Evolutionary conservation across 2,329 filamentous ascomycete genomes (phyloP), one percentile per base, ranked within the genome.

Genomic region (Grosmannia penicillata): DNA sequence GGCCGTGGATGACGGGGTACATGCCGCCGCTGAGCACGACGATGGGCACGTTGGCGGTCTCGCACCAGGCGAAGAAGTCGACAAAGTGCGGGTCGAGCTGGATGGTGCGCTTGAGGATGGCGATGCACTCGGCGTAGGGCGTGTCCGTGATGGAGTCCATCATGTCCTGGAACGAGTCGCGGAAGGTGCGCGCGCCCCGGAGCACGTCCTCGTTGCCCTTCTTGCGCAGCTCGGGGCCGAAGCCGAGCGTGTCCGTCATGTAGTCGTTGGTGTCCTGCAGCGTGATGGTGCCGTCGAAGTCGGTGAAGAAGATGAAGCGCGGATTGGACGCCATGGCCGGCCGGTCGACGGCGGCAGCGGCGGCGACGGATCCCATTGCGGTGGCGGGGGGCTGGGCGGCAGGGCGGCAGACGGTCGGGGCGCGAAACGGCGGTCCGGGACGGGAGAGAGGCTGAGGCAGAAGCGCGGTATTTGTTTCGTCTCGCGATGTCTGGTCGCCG

Each of bases 201-300:
- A 96, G 76, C 28, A 93, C 82, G 48, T 82, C 82, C 46, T 72
- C 60, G 62, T 93, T 94, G 47, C 76, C 74, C 54, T 78, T 61
- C 40, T 70, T 70, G 46, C 91, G 84, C 48, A 75, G 72, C 45
- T 72, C 75, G 22, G 59, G 53, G 36, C 91, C 91, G 55, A 79
- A 94, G 45, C 91, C 91, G 44, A 95, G 71, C 60, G 83, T 91
- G 65, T 96, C 91, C 41, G 87, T 95, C 75, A 89, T 65, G 58
- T 60, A 72, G 59, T 75, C 72, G 55, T 78, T 79, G 55, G 66
- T 72, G 59, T 78, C 75, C 51, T 71, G 65, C 39, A 68, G 70
- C 35, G 89, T 95, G 56, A 95, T 89, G 38, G 87, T 96, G 53
- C 91, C 91, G 61, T 98, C 91, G 56, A 96, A 96, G 63, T 98